Conservation (phyloP, 495 filamentous ascomycete genomes). For the Tuber borchii region DNA sequence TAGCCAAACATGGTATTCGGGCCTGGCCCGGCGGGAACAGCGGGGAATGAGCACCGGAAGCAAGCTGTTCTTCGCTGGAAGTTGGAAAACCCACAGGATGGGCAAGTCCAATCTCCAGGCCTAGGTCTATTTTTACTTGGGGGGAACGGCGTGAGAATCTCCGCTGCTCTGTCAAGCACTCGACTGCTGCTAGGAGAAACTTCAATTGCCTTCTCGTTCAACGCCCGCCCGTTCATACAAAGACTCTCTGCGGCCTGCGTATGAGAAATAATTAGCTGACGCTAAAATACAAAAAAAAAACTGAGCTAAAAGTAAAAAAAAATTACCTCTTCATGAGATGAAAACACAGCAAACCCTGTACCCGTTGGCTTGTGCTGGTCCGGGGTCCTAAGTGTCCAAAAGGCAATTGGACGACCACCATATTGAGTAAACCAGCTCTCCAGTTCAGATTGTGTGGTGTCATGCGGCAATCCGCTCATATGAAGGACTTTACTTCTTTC, state of each 20-base stretch:
- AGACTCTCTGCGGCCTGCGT: constrained; percentile 82
- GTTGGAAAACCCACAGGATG: constrained; percentile 84
- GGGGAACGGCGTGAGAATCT: constrained; percentile 92
- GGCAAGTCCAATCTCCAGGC: constrained; percentile 97
- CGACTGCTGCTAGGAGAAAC: constrained; percentile 93
- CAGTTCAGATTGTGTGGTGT: constrained; percentile 95
- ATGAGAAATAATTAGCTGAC: constrained; percentile 25
- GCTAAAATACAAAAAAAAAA: constrained; percentile 4
- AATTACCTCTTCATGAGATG: constrained; percentile 96
- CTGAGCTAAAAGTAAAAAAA: constrained; percentile 41
- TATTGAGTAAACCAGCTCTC: constrained; percentile 99
- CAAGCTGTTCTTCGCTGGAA: constrained; percentile 97
- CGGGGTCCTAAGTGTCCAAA: constrained; percentile 95
- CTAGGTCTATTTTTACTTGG: constrained; percentile 96
- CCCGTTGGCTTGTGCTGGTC: constrained; percentile 98
- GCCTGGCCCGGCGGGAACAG: constrained; percentile 67
- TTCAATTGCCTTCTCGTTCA: constrained; percentile 98
- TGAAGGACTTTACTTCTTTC: constrained; percentile 97
- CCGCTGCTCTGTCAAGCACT: constrained; percentile 87
- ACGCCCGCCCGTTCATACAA: constrained; percentile 96
- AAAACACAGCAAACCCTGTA: constrained; percentile 95
- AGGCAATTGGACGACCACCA: constrained; percentile 95
- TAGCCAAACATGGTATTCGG: constrained; percentile 69
- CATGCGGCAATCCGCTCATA: constrained; percentile 92
- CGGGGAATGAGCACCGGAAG: constrained; percentile 97